A percentile compares a stretch with the other conserved stretches of the same genome.
Conservation (phyloP, 2,329 filamentous ascomycete species). For the Colletotrichum sp. region DNA sequence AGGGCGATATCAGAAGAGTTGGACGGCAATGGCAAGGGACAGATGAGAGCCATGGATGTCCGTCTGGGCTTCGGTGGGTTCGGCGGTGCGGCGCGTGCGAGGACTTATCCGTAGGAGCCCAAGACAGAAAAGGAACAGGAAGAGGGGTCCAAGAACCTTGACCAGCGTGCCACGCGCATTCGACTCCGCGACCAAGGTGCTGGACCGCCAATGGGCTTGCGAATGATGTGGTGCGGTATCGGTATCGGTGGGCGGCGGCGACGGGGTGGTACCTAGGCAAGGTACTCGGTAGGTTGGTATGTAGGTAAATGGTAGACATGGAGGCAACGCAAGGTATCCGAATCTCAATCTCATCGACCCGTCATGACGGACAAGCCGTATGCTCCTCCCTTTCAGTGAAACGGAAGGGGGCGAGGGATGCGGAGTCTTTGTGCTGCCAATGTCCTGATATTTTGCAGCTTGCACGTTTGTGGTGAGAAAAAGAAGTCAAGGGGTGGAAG, state of each 20-base stretch:
- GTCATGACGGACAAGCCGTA: neutral
- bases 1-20: neutral
- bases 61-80: neutral
- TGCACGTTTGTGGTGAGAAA: neutral
- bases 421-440: slow-evolving; percentile 13
- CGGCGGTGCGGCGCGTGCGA: neutral
- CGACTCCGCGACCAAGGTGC: slow-evolving; percentile 8
- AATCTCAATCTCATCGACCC: neutral
- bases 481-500: neutral
- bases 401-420: slow-evolving; percentile 11
- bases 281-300: neutral
- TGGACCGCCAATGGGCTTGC: slow-evolving; percentile 5
- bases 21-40: neutral
- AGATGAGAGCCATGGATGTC: neutral
- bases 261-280: neutral
- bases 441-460: neutral
- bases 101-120: neutral
- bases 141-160: neutral
- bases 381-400: slow-evolving; percentile 7
- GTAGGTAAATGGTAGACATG: neutral
- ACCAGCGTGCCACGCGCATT: slow-evolving; percentile 2
- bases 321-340: neutral
- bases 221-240: neutral
- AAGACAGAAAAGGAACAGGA: neutral
- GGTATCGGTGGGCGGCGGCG: neutral